Conservation (phyloP, 352 stramenopile genomes). For the Paralagenidium karlingii region DNA sequence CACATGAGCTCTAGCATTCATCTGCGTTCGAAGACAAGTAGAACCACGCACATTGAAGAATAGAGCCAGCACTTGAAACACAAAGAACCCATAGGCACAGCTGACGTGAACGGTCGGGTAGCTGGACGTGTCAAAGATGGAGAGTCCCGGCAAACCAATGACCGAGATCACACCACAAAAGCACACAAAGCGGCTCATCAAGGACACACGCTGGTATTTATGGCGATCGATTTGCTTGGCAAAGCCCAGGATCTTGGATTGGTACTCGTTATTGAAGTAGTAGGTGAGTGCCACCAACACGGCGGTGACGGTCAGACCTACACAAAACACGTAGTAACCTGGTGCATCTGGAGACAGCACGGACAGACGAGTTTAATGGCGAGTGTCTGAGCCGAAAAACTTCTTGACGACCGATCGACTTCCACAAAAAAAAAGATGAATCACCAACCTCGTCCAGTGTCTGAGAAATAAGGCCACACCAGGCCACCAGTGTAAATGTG, state of each 20-base stretch:
- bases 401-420: too few relatives aligned
- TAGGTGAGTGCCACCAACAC: slow-evolving; percentile 22
- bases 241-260: slow-evolving; percentile 8
- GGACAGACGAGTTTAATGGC: not conserved
- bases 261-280: slow-evolving; percentile 30
- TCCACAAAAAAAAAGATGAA: not conserved
- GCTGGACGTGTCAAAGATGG: not conserved
- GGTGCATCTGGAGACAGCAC: slow-evolving; percentile 11
- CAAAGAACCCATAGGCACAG: slow-evolving; percentile 6
- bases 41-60: slow-evolving; percentile 4
- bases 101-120: slow-evolving; percentile 3
- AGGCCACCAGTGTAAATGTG: slow-evolving; percentile 31
- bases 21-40: not conserved
- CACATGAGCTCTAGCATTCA: not conserved
- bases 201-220: not conserved
- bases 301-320: slow-evolving; percentile 13
- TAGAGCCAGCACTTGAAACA: slow-evolving; percentile 4
- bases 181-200: slow-evolving; percentile 1
- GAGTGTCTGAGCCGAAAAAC: not conserved
- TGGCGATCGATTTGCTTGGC: slow-evolving; percentile 1
- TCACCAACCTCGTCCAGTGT: slow-evolving; percentile 19
- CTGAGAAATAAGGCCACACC: slow-evolving; percentile 39
- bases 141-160: slow-evolving; percentile 25
- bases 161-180: slow-evolving; percentile 14
- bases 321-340: slow-evolving; percentile 22